Conservation (phyloP, 192 early-diverging fungal genomes). For the Anaeromyces robustus region DNA sequence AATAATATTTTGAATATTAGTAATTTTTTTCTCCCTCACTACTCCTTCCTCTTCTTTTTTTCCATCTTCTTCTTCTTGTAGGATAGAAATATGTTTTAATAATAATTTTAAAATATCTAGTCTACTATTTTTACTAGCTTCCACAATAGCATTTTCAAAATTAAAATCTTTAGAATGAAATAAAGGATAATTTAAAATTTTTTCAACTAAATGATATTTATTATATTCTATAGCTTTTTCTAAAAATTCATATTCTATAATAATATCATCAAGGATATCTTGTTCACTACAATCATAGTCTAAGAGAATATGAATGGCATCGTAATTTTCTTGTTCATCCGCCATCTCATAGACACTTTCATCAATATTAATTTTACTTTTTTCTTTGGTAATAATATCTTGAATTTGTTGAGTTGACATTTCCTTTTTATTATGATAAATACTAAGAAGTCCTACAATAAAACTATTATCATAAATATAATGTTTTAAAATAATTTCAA, state of each 20-base stretch:
- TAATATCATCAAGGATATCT: background rate
- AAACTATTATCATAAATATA: background rate
- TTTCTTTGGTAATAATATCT: background rate
- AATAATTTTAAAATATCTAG: background rate
- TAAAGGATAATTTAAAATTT: background rate
- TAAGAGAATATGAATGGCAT: background rate
- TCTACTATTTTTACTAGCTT: background rate
- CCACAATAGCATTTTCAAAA: background rate
- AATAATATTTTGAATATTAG: background rate
- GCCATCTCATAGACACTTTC: background rate
- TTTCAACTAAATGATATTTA: background rate
- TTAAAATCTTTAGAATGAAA: background rate
- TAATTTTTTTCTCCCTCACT: too few species aligned
- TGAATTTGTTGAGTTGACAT: background rate
- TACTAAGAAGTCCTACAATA: background rate
- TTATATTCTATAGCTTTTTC: background rate
- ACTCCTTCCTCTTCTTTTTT: too few species aligned
- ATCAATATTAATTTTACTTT: background rate
- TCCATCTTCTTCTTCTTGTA: too few species aligned
- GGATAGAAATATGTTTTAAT: background rate
- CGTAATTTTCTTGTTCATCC: background rate
- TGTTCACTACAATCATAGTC: background rate
- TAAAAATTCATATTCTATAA: background rate
- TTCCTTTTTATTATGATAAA: background rate
- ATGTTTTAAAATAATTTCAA: background rate